Evolutionary conservation across 1,284 basidiomycete species (phyloP).

Genomic region (Cutaneotrichosporon sp.): DNA sequence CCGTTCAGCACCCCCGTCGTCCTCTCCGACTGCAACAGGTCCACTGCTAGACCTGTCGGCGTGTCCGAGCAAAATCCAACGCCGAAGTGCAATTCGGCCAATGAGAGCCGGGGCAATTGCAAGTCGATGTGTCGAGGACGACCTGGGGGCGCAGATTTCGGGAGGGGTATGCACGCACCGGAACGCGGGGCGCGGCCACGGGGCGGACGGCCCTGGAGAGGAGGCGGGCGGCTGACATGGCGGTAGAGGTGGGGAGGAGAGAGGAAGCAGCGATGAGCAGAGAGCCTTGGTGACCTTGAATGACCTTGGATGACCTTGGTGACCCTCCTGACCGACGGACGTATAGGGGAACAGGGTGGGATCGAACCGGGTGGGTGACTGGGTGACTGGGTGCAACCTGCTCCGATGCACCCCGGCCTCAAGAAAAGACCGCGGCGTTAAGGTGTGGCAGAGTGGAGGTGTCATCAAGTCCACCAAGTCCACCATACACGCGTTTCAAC

Average conservation of each 20-base stretch:
- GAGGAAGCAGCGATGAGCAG: slow-evolving; percentile 8
- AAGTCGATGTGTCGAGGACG: neutral
- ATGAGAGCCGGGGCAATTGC: slow-evolving; percentile 14
- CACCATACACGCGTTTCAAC: neutral
- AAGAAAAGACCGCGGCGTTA: too few relatives aligned
- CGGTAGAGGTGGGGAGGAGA: slow-evolving; percentile 15
- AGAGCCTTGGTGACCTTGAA: neutral
- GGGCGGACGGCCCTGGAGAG: slow-evolving; percentile 38
- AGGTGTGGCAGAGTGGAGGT: too few relatives aligned
- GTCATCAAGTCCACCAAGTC: too few relatives aligned
- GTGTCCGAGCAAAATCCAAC: neutral
- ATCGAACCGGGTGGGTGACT: too few relatives aligned
- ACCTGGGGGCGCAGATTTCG: neutral
- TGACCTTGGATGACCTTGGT: too few relatives aligned
- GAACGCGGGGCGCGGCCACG: slow-evolving; percentile 22
- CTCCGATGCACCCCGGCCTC: too few relatives aligned
- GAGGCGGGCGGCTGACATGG: slow-evolving; percentile 40
- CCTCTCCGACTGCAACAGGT: neutral
- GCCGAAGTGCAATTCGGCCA: slow-evolving; percentile 3
- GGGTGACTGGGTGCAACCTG: too few relatives aligned
- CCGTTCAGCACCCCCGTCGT: neutral
- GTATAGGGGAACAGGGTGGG: too few relatives aligned
- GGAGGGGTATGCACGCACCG: slow-evolving; percentile 17
- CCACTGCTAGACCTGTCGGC: neutral
- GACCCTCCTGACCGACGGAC: too few relatives aligned